Percentiles rank a stretch among this genome's conserved stretches.
These are phyloP conservation scores for Chloromonas sp. DNA, from an alignment of 163 green algal genomes.

Conservation along the genomic window DNA sequence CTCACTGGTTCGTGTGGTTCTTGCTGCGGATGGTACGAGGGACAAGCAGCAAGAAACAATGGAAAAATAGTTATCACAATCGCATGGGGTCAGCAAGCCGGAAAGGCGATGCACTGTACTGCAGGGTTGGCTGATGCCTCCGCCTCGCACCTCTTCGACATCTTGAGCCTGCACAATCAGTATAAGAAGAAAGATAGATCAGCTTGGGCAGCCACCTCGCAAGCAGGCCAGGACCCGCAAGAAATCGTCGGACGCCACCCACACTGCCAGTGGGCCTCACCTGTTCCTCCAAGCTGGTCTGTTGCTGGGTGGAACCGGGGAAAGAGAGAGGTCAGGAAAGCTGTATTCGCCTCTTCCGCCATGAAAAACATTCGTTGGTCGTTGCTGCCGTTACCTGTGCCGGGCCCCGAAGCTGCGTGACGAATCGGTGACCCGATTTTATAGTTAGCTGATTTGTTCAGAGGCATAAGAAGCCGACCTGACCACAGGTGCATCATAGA, in stretches of 20 bases:
- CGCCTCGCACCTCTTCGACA: slow-evolving; percentile 12
- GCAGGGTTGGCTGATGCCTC: neutral
- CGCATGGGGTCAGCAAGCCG: neutral
- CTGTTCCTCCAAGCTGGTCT: neutral
- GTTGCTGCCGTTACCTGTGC: too few species aligned
- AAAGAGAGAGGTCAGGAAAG: neutral
- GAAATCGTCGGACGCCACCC: neutral
- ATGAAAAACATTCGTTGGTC: too few species aligned
- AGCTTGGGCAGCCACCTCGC: neutral
- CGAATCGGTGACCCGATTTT: too few species aligned
- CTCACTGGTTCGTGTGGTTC: slow-evolving; percentile 32
- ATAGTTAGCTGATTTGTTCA: too few species aligned
- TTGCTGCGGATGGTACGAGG: slow-evolving; percentile 10
- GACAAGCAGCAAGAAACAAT: neutral
- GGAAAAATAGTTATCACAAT: neutral
- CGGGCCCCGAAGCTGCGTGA: too few species aligned
- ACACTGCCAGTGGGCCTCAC: neutral
- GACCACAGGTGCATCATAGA: too few species aligned
- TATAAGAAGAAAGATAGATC: neutral
- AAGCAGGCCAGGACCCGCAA: neutral
- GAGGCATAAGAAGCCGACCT: too few species aligned
- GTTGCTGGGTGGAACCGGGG: neutral
- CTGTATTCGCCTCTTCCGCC: neutral
- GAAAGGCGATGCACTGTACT: neutral
- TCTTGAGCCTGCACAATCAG: neutral